Conservation (phyloP, 768 basidiomycete genomes). For the Kwoniella mangroviensis region DNA sequence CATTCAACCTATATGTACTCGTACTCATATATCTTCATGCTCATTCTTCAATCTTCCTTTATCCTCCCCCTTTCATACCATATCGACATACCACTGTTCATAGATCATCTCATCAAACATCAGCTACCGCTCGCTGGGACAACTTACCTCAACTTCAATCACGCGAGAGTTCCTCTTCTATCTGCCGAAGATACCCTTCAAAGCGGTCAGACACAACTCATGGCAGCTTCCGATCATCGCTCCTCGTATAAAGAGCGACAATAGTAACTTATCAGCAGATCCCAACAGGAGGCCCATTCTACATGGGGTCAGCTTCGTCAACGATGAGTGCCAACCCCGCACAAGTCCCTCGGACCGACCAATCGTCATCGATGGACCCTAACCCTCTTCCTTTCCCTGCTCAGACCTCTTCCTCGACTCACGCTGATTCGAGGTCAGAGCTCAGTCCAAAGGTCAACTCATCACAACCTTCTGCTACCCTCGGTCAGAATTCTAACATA, state of each 20-base stretch:
- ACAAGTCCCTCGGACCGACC: conserved; percentile 8
- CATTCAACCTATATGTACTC: too few species aligned
- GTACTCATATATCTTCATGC: too few species aligned
- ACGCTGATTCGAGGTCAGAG: neutral
- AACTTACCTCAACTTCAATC: too few species aligned
- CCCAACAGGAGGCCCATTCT: neutral
- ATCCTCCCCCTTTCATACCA: too few species aligned
- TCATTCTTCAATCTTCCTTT: too few species aligned
- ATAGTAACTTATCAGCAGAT: too few species aligned
- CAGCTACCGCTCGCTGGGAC: too few species aligned
- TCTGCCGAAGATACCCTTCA: too few species aligned
- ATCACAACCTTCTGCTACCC: neutral
- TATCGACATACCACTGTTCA: too few species aligned
- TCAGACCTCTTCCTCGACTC: neutral
- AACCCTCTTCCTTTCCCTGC: neutral
- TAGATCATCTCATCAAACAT: too few species aligned
- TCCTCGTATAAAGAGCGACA: neutral
- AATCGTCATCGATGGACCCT: neutral
- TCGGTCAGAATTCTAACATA: neutral
- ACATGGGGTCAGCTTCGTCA: conserved; percentile 41
- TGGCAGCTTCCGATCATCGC: neutral
- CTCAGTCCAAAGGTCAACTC: neutral
- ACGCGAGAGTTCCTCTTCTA: too few species aligned
- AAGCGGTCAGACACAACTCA: neutral
- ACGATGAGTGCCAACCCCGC: conserved; percentile 38